Conservation (phyloP, 495 filamentous ascomycete genomes). For the Penicillium psychrofluorescens region DNA sequence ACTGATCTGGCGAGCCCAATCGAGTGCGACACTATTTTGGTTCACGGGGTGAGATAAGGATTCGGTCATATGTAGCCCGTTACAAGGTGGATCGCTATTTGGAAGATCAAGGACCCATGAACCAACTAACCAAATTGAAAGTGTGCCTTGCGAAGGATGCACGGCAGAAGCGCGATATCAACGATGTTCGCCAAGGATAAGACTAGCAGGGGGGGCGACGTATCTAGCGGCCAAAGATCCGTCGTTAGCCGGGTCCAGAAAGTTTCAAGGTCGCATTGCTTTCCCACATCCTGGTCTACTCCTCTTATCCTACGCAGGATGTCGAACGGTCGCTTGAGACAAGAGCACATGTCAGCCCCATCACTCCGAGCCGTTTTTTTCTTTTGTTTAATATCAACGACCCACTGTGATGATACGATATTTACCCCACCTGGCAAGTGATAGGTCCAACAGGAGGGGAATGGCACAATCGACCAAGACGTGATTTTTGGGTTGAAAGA, state of each 20-base stretch:
- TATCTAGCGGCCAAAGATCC: conserved; percentile 14
- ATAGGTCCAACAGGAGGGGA: neutral
- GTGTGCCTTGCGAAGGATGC: no score
- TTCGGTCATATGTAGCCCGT: no score
- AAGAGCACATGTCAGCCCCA: conserved; percentile 15
- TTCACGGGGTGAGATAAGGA: neutral
- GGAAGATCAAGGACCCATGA: no score
- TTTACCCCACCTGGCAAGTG: conserved; percentile 11
- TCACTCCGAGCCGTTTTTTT: conserved; percentile 3
- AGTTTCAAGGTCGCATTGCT: conserved; percentile 26
- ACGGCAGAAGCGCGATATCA: neutral
- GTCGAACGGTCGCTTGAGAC: conserved; percentile 2
- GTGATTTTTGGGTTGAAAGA: neutral
- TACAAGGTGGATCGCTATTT: no score
- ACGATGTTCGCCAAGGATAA: conserved; percentile 11
- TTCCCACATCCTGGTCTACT: conserved; percentile 2
- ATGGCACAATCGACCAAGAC: no score
- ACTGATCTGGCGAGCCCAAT: neutral
- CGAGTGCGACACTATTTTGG: neutral
- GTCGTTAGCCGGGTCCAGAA: conserved; percentile 23
- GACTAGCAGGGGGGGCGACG: conserved; percentile 6
- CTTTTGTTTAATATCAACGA: conserved; percentile 2
- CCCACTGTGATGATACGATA: conserved; percentile 14
- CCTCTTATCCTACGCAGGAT: conserved; percentile 3
- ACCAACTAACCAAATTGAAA: no score